Conservation (phyloP, 306 rosid genomes). For the Fragaria vesca region DNA sequence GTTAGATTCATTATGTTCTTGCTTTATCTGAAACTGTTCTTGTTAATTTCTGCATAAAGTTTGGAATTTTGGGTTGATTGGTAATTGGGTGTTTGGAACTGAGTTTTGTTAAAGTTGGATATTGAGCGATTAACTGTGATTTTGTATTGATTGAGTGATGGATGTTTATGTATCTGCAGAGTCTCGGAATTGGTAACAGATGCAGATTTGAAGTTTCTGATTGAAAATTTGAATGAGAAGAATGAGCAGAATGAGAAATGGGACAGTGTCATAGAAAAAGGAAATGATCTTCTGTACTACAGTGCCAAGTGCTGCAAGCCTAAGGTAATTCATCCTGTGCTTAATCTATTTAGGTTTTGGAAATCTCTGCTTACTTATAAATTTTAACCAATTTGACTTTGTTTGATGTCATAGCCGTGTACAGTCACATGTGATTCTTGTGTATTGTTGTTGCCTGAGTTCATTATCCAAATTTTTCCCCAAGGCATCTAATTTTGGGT, state of each 20-base stretch:
- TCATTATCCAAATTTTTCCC: constrained; percentile 13
- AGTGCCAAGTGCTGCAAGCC: constrained; percentile 80
- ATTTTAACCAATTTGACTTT: background rate
- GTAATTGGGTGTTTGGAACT: background rate
- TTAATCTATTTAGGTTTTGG: background rate
- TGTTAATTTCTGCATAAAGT: background rate
- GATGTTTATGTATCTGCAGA: constrained; percentile 48
- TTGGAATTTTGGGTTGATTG: background rate
- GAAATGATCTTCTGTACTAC: constrained; percentile 55
- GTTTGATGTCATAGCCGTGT: background rate
- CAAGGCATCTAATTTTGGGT: constrained; percentile 6
- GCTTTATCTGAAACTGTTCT: background rate
- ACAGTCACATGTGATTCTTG: constrained; percentile 5
- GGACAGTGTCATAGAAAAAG: constrained; percentile 74
- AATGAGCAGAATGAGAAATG: constrained; percentile 50
- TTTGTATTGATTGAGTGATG: constrained; percentile 25
- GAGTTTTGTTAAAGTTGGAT: background rate
- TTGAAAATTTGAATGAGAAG: constrained; percentile 61
- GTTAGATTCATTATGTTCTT: background rate
- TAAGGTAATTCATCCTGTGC: constrained; percentile 48
- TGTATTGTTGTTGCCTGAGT: constrained; percentile 7
- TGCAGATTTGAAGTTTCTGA: constrained; percentile 67
- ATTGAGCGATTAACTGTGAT: background rate
- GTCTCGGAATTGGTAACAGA: constrained; percentile 51
- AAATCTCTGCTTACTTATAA: background rate